Evolutionary conservation across 257 asterid genomes (phyloP).

Genomic region (Cinchona pubescens): DNA sequence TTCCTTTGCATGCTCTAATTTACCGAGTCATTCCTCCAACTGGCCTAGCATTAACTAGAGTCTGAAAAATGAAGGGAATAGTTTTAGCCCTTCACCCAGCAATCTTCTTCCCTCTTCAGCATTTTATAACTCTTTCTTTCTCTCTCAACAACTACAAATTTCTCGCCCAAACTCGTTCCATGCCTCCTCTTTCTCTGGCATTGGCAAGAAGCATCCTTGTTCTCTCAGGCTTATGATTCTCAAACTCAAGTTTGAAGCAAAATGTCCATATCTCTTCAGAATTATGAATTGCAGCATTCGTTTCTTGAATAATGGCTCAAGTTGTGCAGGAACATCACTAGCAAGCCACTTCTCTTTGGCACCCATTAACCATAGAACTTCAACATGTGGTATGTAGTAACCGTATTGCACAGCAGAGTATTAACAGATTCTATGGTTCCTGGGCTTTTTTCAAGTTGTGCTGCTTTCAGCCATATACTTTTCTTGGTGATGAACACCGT

Average conservation of each 20-base stretch:
- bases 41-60: conserved; percentile 93
- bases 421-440: conserved; percentile 85
- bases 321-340: conserved; percentile 93
- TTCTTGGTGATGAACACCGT: conserved; percentile 77
- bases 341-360: conserved; percentile 99
- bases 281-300: conserved; percentile 91
- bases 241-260: conserved; percentile 96
- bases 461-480: conserved; percentile 98
- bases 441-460: conserved; percentile 93
- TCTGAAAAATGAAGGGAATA: conserved; percentile 71
- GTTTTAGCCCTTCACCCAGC: conserved; percentile 72
- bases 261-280: conserved; percentile 98
- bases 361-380: conserved; percentile 92
- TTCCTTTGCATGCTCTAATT: conserved; percentile 60
- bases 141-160: conserved; percentile 88
- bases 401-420: conserved; percentile 75
- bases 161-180: conserved; percentile 98
- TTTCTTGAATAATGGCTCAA: conserved; percentile 84
- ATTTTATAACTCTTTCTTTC: conserved; percentile 80
- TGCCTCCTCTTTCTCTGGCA: conserved; percentile 87
- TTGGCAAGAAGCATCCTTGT: conserved; percentile 85
- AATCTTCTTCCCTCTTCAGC: conserved; percentile 65
- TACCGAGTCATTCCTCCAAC: conserved; percentile 70
- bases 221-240: conserved; percentile 88
- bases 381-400: conserved; percentile 87